These are phyloP conservation scores for Ruellia speciosa DNA, from an alignment of 305 asterid species.

Conservation along the genomic window DNA sequence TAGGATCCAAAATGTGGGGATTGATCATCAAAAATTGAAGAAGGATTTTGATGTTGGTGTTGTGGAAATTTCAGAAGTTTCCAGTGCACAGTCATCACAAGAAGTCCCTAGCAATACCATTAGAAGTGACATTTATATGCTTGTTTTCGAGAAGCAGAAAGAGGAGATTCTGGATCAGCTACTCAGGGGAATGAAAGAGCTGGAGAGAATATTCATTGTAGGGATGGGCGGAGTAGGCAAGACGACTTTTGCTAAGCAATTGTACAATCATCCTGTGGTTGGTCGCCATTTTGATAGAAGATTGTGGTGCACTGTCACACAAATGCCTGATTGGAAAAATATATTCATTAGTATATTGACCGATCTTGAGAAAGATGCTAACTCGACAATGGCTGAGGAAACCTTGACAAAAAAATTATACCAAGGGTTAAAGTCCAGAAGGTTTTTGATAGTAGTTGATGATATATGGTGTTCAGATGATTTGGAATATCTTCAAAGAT, in stretches of 20 bases:
- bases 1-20: too few species aligned
- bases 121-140: too few species aligned
- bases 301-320: slow-evolving; percentile 15
- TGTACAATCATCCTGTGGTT: slow-evolving; percentile 6
- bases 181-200: background rate
- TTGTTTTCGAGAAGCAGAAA: slow-evolving; percentile 4
- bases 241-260: slow-evolving; percentile 18
- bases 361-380: background rate
- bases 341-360: slow-evolving; percentile 1
- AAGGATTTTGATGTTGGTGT: background rate
- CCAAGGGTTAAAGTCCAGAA: slow-evolving; percentile 13
- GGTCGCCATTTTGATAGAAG: too few species aligned
- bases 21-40: background rate
- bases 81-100: too few species aligned
- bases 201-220: slow-evolving; percentile 6
- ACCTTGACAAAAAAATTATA: background rate
- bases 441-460: slow-evolving; percentile 21
- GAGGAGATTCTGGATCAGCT: background rate
- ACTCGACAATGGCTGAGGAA: slow-evolving; percentile 2
- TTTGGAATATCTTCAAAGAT: slow-evolving; percentile 11
- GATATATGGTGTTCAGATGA: slow-evolving; percentile 15
- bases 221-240: slow-evolving; percentile 24
- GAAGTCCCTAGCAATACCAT: too few species aligned
- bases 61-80: background rate
- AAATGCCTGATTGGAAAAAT: background rate